Conservation (phyloP, 2,329 filamentous ascomycete species). For the Helotiales sp. region DNA sequence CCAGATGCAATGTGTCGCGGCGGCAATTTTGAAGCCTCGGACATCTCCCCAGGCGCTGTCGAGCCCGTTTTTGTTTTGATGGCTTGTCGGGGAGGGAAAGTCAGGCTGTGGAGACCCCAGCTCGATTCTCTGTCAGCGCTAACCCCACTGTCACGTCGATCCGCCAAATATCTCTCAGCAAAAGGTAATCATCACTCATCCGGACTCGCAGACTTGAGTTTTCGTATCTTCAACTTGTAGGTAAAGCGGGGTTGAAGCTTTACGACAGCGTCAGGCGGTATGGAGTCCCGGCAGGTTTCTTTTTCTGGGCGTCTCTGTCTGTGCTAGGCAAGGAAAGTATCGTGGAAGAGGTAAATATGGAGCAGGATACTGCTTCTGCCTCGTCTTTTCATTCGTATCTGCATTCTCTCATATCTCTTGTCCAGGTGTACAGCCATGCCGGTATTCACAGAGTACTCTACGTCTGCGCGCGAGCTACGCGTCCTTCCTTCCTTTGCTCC, state of each 20-base stretch:
- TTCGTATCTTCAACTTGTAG: not conserved
- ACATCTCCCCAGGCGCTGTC: not conserved
- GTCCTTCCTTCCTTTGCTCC: conserved; percentile 47
- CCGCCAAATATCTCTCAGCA: not conserved
- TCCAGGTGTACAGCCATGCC: conserved; percentile 41
- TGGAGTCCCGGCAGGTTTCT: not conserved
- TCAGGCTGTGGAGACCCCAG: not conserved
- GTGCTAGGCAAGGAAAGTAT: not conserved
- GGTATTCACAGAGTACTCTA: conserved; percentile 46
- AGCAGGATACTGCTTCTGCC: not conserved
- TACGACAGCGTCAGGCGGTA: not conserved
- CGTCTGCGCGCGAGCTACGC: conserved; percentile 46
- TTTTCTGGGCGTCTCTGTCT: not conserved
- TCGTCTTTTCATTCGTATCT: not conserved
- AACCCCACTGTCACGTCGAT: not conserved
- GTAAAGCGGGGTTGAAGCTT: conserved; percentile 7
- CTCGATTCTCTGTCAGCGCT: conserved; percentile 1
- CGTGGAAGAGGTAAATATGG: not conserved
- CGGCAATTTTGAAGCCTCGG: not conserved
- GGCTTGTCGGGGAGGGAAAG: not conserved
- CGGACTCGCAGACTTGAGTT: not conserved
- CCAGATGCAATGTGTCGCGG: not conserved
- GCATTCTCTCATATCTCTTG: not conserved
- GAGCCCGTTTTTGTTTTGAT: not conserved
- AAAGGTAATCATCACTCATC: conserved; percentile 9